Evolutionary conservation across 1,139 yeast genomes (phyloP), one percentile per base, ranked within the genome.

Genomic region (Blastobotrys serpentis): DNA sequence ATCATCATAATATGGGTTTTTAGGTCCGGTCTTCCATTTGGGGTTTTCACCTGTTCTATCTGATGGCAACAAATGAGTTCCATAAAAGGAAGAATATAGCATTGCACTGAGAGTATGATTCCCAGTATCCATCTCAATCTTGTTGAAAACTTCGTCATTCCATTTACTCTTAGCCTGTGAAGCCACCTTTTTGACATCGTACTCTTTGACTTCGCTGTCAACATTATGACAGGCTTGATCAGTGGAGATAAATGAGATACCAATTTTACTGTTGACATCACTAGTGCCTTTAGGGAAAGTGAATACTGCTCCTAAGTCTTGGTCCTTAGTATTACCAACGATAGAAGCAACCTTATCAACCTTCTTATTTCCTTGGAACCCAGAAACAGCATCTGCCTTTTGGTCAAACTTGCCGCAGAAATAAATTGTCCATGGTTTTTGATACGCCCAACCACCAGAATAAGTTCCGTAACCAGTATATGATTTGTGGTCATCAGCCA

Each of bases 1-100:
- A 49, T 70, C 74, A 52, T 70, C 73, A 51, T 70, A 70, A 49
- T 69, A 69, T 4, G 67, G 63, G n/a, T n/a, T n/a, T n/a, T n/a
- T n/a, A 13, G 63, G 8, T 2, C 54, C 36, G 0, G 63, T 44
- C 7, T 57, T 44, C 56, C 62, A 59, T 23, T 59, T 51, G 8
- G 71, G 69, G 42, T 65, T 67, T 44, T 67, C 69, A 2, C 74
- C 74, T 0, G 73, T 68, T 48, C 67, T 57, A 49, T 70, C 66
- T 4, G 72, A 58, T 1, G 74, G 74, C 48, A 70, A 50, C 29
- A 70, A 58, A 54, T 67, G 70, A 7, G 66, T 52, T 0, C 73
- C 72, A 48, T 70, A 70, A 36, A 71, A 58, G 3, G 69, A 56
- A 7, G 68, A 62, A 51, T 66, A 69, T 10, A 70, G 48, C 51